Base-by-base conservation (phyloP, 2,329 filamentous ascomycete species). In the Aspergillaceae sp. region DNA sequence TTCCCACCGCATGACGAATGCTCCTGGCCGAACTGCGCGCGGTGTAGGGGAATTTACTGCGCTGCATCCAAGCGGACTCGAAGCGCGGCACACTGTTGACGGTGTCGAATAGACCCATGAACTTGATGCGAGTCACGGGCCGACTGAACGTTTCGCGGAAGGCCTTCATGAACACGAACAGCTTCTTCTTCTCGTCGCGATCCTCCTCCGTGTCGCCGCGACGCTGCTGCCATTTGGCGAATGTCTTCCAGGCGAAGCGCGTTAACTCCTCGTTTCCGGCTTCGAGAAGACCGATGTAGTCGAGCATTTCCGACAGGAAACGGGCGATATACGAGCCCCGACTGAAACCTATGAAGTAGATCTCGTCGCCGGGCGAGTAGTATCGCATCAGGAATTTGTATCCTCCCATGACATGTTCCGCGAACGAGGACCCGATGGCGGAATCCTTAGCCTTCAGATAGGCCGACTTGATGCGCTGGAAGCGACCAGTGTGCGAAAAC, bases 241-340 rank as follows among this genome's bases (percentile, higher is more conserved):
- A 89, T 0, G 84, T 83, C 61, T 86, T 87, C 84, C 85, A 89
- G 0, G 84, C 85, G 60, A 90, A 90, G 5, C 75, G 72, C 41
- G 87, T 79, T 82, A 89, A 84, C 54, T 89, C 86, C 60, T 90
- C 84, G 56, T 91, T 91, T 4, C 86, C 84, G 45, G 84, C 80
- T 2, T 79, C 82, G 8, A 90, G 70, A 0, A 90, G 71, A 0
- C 86, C 86, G 44, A 89, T 79, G 53, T 85, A 80, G 56, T 89
- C 84, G 8, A 89, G 74, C 86, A 88, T 88, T 58, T 90, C 85
- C 0, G 86, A 84, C 0, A 86, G 66, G 57, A 86, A 85, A 1
- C 82, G 75, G 0, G 82, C 82, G 36, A 83, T 82, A 57, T 86
- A 86, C 1, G 82, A 77, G n/a, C 82, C 82, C 9, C 82, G 75